Conservation (phyloP, 768 basidiomycete genomes). For the Lactifluus volemus region DNA sequence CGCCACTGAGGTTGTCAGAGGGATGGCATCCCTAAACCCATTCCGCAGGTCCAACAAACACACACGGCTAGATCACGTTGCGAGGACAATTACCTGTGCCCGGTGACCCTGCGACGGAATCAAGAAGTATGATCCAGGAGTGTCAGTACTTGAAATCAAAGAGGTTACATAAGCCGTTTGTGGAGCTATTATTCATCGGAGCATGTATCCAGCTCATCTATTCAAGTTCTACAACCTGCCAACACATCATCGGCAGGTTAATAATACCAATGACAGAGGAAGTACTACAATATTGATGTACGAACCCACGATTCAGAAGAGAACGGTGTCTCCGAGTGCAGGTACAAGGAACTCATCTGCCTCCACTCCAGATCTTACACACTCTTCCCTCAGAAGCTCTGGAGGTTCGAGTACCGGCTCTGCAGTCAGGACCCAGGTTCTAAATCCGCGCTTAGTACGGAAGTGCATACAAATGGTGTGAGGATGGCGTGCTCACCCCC, state of each 20-base stretch:
- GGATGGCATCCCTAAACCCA: no score
- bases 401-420: constrained; percentile 59
- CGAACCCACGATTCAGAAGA: constrained; percentile 10
- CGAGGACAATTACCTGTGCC: no score
- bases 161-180: no score
- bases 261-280: neutral
- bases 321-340: constrained; percentile 51
- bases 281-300: neutral
- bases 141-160: no score
- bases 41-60: no score
- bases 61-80: no score
- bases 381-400: constrained; percentile 41
- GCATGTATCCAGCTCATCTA: no score
- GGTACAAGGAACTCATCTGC: constrained; percentile 47
- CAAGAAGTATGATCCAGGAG: neutral
- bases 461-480: neutral
- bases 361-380: constrained; percentile 42
- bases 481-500: constrained; percentile 38
- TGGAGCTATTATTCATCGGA: no score
- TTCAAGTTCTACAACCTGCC: no score
- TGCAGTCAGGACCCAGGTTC: constrained; percentile 44
- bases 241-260: neutral
- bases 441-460: constrained; percentile 18
- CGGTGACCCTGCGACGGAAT: neutral
- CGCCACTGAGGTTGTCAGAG: neutral